Evolutionary conservation across 2,329 filamentous ascomycete species (phyloP), one percentile per base, ranked within the genome.

Genomic region (Xylaria sp.): DNA sequence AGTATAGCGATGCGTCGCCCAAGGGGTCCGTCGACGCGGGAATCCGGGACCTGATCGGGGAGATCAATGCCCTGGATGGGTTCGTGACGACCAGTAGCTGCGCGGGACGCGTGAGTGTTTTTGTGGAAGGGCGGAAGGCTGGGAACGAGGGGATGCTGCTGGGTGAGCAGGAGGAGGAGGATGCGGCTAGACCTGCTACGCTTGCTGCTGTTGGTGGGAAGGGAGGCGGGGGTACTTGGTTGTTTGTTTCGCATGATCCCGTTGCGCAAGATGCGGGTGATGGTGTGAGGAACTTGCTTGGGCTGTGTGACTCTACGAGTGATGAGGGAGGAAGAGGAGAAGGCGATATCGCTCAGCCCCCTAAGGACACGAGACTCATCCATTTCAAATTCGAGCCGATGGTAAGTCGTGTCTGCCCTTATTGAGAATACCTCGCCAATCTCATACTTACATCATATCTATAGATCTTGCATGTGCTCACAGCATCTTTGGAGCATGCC

Each of bases 361-460:
- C 78, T 8, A 50, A 66, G 5, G 72, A 65, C 65, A 80, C 81
- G 75, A 84, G 87, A 76, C 81, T 88, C 79, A 86, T 97, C 60
- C 93, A 95, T 80, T 92, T 97, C 82, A 96, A 97, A 80, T 98
- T 97, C 77, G 94, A 98, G 79, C 94, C 94, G 4, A 94, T 98
- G 94, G 94, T 97, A 86, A 78, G 89, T 78, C 55, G 2, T 10
- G 23, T 12, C 25, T 20, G 1, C 1, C 34, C 9, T 5, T 37
- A 4, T 10, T 34, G 18, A 44, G 7, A 32, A 1, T 2, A 12
- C 28, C 13, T 50, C 52, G 9, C 25, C 23, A 20, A 6, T 5
- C 25, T 44, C 32, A 23, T 13, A 52, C 28, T 50, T 46, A 60
- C 54, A 59, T 46, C 63, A 50, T 12, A 13, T 7, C 37, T 37